phyloP scores from a whole-genome alignment of 371 early-diverging fungal species.

The Paraphysoderma sedebokerense region DNA sequence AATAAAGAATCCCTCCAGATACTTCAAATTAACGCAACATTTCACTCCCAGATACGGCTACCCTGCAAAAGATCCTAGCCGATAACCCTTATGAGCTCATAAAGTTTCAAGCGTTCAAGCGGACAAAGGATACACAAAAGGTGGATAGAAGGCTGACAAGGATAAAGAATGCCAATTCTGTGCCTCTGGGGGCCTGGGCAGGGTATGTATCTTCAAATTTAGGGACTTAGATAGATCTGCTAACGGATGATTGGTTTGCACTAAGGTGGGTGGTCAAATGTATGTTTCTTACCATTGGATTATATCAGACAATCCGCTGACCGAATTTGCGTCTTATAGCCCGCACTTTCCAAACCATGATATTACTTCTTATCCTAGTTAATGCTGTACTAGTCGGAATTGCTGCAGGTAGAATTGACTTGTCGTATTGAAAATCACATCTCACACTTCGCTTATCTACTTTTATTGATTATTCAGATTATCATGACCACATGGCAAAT shows the following conservation, averaged over 20 bases:
- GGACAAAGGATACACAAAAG: not conserved
- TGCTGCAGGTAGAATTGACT: not conserved
- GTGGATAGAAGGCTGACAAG: conserved; percentile 6
- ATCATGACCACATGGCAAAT: no score
- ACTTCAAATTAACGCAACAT: no score
- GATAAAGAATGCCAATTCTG: not conserved
- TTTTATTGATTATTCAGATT: no score
- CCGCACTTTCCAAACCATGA: not conserved
- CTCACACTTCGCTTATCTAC: no score
- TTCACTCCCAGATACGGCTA: not conserved
- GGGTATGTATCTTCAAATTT: conserved; percentile 4
- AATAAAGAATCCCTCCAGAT: no score
- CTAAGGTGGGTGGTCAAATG: no score
- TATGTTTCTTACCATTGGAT: no score
- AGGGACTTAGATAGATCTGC: no score
- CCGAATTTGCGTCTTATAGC: no score
- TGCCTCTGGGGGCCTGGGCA: conserved; percentile 8
- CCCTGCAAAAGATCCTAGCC: not conserved
- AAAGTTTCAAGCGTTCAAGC: conserved; percentile 7
- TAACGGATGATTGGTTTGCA: no score
- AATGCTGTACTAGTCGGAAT: conserved; percentile 4
- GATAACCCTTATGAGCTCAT: conserved; percentile 6
- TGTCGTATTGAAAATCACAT: not conserved
- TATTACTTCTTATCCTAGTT: not conserved
- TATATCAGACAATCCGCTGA: no score